Conservation (phyloP, 495 filamentous ascomycete genomes). For the Lasiosphaeris hirsuta region DNA sequence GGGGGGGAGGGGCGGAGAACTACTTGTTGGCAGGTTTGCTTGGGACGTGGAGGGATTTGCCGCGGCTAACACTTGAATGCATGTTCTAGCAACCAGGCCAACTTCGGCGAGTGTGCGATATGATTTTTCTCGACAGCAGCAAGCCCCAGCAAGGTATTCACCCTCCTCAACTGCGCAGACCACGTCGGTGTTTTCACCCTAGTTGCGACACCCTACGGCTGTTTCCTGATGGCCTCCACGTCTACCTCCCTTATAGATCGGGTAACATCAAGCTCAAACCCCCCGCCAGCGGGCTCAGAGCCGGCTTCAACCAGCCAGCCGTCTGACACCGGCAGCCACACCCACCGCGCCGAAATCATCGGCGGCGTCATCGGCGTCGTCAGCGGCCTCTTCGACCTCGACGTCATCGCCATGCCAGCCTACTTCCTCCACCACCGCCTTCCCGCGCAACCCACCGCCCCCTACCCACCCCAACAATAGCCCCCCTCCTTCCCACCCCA, state of each 20-base stretch:
- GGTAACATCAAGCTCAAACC: not conserved
- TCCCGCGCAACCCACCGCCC: not conserved
- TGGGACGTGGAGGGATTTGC: too few species aligned
- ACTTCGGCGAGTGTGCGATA: constrained; percentile 7
- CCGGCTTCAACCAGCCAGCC: not conserved
- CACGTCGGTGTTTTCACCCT: constrained; percentile 3
- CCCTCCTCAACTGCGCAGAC: constrained; percentile 12
- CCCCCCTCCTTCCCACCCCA: too few species aligned
- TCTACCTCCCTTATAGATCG: not conserved
- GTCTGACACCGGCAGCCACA: not conserved
- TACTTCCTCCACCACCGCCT: not conserved
- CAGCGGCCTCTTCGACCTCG: constrained; percentile 27
- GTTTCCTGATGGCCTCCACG: not conserved
- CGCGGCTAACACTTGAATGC: not conserved
- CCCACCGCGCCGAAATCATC: constrained; percentile 31
- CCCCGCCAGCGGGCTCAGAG: not conserved
- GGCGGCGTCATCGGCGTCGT: constrained; percentile 38
- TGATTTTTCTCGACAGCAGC: constrained; percentile 11
- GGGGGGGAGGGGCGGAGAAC: constrained; percentile 7
- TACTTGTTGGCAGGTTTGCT: constrained; percentile 12
- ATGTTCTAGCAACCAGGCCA: constrained; percentile 4
- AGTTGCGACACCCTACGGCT: constrained; percentile 5
- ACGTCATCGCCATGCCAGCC: constrained; percentile 11
- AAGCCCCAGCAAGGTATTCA: constrained; percentile 9
- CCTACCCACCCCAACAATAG: too few species aligned